phyloP scores from a whole-genome alignment of 2,329 filamentous ascomycete species.

The Ophiostoma fasciatum region DNA sequence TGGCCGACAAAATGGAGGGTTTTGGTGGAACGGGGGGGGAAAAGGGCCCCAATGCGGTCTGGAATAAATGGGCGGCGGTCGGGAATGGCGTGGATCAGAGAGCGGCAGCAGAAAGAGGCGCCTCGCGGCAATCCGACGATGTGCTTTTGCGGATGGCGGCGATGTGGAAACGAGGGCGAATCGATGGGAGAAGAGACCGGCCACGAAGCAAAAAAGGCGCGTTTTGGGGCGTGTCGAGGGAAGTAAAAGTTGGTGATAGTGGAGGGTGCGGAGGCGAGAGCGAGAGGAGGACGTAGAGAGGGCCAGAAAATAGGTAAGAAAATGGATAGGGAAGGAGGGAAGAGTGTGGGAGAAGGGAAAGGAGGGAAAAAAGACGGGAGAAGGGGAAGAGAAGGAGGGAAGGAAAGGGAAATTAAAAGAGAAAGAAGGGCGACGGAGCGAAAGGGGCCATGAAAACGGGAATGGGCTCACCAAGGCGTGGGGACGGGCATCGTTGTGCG shows the following conservation, averaged over 20 bases:
- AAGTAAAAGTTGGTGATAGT: constrained; percentile 14
- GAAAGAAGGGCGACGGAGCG: constrained; percentile 15
- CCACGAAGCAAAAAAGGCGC: constrained; percentile 17
- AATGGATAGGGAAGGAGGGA: constrained; percentile 7
- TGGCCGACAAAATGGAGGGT: not conserved
- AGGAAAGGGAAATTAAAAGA: constrained; percentile 4
- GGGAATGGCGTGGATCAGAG: constrained; percentile 14
- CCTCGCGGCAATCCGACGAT: constrained; percentile 20
- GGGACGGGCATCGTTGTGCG: constrained; percentile 38
- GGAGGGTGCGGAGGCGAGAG: not conserved
- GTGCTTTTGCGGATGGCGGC: constrained; percentile 20
- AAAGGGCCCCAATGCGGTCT: not conserved
- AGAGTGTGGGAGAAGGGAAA: constrained; percentile 8
- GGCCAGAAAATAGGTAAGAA: too few relatives aligned
- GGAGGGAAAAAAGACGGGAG: constrained; percentile 2
- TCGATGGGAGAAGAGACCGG: constrained; percentile 26
- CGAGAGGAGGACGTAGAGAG: not conserved
- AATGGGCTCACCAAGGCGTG: constrained; percentile 13
- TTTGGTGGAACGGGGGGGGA: not conserved
- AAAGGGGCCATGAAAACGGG: constrained; percentile 19
- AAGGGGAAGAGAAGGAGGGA: not conserved
- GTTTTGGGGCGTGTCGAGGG: constrained; percentile 13
- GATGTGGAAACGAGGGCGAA: constrained; percentile 12
- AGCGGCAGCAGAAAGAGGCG: constrained; percentile 18
- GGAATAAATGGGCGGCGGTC: constrained; percentile 6